Percentiles rank a stretch among this genome's conserved stretches.
Evolutionary conservation across 805 yeast genomes (phyloP).

Genomic region (Metschnikowia lunata): DNA sequence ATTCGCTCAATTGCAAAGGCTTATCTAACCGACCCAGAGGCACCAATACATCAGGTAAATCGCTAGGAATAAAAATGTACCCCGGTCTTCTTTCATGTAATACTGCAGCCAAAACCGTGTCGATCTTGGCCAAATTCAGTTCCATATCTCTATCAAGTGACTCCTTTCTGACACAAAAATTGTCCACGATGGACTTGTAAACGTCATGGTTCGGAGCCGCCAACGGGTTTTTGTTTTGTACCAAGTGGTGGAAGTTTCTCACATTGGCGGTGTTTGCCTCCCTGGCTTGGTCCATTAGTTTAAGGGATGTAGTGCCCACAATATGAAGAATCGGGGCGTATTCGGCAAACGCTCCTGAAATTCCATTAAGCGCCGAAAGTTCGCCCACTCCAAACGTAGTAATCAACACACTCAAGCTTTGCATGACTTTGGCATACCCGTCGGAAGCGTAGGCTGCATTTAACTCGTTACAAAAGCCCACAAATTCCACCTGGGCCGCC

Average conservation of each 20-base stretch:
- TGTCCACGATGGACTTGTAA: constrained; percentile 60
- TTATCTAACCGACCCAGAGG: constrained; percentile 19
- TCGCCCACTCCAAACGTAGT: constrained; percentile 92
- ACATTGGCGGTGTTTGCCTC: constrained; percentile 9
- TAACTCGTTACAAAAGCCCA: constrained; percentile 84
- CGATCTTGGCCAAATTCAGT: constrained; percentile 50
- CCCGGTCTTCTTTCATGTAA: constrained; percentile 70
- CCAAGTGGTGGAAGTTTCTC: constrained; percentile 51
- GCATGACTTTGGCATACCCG: constrained; percentile 71
- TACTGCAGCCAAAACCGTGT: constrained; percentile 55
- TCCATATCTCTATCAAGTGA: constrained; percentile 31
- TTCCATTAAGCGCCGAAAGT: constrained; percentile 76
- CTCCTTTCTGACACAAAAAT: constrained; percentile 46
- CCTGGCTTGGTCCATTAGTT: constrained; percentile 22
- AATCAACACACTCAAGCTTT: constrained; percentile 53
- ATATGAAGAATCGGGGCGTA: constrained; percentile 75
- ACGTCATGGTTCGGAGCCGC: constrained; percentile 59
- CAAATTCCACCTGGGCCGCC: constrained; percentile 54
- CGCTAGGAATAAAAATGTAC: constrained; percentile 71
- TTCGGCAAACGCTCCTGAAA: constrained; percentile 81
- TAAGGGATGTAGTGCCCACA: constrained; percentile 57
- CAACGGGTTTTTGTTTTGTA: constrained; percentile 47
- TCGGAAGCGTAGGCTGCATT: constrained; percentile 90
- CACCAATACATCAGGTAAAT: constrained; percentile 46
- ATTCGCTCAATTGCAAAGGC: constrained; percentile 15